Conservation (phyloP, 2,329 filamentous ascomycete genomes). For the Monosporascus sp. region DNA sequence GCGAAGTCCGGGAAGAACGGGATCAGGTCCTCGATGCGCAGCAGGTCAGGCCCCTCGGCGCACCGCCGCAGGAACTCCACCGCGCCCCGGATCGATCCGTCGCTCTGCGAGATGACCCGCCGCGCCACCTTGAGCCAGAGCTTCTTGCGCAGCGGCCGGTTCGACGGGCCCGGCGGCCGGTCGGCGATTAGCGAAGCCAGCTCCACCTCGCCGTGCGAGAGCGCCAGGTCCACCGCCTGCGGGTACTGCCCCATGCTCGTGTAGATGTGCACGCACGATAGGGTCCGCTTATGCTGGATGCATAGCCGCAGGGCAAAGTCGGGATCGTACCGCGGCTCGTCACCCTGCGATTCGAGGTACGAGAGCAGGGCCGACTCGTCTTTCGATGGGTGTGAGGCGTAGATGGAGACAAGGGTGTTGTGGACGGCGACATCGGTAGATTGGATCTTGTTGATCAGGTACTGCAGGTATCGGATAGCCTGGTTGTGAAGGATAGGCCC, state of each 20-base stretch:
- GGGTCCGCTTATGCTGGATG: conserved; percentile 87
- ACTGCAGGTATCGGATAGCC: conserved; percentile 87
- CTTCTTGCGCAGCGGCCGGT: conserved; percentile 78
- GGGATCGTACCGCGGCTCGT: conserved; percentile 82
- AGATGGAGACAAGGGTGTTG: conserved; percentile 94
- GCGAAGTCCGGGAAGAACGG: conserved; percentile 99
- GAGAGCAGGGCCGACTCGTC: conserved; percentile 82
- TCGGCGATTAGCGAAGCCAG: conserved; percentile 87
- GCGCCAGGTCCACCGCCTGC: conserved; percentile 85
- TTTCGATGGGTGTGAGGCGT: conserved; percentile 76
- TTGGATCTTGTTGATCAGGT: conserved; percentile 81
- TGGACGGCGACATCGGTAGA: conserved; percentile 83
- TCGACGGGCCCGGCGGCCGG: conserved; percentile 60
- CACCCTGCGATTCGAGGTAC: conserved; percentile 86
- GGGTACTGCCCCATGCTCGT: conserved; percentile 93
- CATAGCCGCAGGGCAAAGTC: conserved; percentile 95
- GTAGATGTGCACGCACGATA: conserved; percentile 96
- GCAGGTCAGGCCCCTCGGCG: conserved; percentile 50
- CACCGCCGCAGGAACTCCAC: conserved; percentile 92
- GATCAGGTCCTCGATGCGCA: conserved; percentile 94
- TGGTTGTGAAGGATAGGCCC: conserved; percentile 74
- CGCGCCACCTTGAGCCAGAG: conserved; percentile 94
- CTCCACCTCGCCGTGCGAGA: conserved; percentile 85
- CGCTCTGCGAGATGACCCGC: conserved; percentile 82
- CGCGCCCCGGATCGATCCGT: conserved; percentile 77